Evolutionary conservation across 495 filamentous ascomycete species (phyloP).

Genomic region (Xylaria longipes): DNA sequence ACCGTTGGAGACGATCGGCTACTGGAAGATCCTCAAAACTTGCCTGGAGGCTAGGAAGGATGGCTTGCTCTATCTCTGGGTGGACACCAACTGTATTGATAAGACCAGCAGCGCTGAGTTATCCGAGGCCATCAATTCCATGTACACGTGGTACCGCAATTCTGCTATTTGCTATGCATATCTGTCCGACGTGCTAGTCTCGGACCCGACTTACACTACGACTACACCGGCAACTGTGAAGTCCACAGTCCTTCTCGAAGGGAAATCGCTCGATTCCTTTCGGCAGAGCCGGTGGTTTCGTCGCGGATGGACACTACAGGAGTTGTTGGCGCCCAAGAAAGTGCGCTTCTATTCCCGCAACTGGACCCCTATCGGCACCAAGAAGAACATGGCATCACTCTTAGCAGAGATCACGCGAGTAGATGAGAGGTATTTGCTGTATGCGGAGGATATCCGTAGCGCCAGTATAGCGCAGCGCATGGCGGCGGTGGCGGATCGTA

Average conservation of each 20-base stretch:
- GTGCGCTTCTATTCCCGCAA: conserved; percentile 22
- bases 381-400: conserved; percentile 15
- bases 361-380: conserved; percentile 23
- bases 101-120: conserved; percentile 21
- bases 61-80: conserved; percentile 24
- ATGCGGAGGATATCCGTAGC: conserved; percentile 18
- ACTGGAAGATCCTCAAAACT: conserved; percentile 26
- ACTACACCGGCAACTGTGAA: neutral
- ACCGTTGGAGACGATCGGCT: conserved; percentile 1
- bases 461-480: conserved; percentile 36
- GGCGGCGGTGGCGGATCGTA: conserved; percentile 31
- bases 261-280: conserved; percentile 6
- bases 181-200: conserved; percentile 22
- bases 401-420: conserved; percentile 25
- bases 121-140: conserved; percentile 20
- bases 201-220: neutral
- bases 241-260: neutral
- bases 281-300: conserved; percentile 40
- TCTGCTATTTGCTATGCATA: conserved; percentile 44
- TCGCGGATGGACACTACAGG: conserved; percentile 46
- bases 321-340: conserved; percentile 34
- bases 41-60: conserved; percentile 21
- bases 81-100: conserved; percentile 37
- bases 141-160: conserved; percentile 39
- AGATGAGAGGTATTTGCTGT: conserved; percentile 12